Evolutionary conservation across 225 moss, liverwort and hornwort species (phyloP).

Genomic region (Neckera pumila): DNA sequence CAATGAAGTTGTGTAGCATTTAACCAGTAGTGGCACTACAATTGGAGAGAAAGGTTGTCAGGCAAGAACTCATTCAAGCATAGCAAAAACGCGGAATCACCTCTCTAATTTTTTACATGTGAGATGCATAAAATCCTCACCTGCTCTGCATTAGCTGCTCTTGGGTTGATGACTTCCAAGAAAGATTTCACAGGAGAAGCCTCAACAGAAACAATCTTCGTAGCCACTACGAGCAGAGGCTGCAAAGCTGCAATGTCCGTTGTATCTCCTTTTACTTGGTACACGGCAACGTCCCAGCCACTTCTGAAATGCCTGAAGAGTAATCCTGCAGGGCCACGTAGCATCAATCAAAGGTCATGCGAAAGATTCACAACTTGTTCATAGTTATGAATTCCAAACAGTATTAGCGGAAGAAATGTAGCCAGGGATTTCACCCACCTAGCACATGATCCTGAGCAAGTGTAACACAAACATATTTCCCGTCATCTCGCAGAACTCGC

Average conservation of each 20-base stretch:
- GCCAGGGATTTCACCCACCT: conserved; percentile 28
- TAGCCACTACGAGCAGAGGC: conserved; percentile 73
- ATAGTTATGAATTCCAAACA: background rate
- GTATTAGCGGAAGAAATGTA: background rate
- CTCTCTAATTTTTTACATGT: background rate
- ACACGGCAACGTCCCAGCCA: conserved; percentile 34
- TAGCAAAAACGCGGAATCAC: background rate
- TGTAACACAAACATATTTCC: conserved; percentile 74
- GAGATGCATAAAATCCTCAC: conserved; percentile 1
- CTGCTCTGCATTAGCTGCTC: conserved; percentile 40
- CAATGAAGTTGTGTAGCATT: background rate
- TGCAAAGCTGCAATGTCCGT: conserved; percentile 42
- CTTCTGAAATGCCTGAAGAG: conserved; percentile 29
- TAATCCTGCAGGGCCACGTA: conserved; percentile 18
- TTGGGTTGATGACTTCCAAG: conserved; percentile 3
- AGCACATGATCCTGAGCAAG: conserved; percentile 92
- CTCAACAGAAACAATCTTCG: conserved; percentile 28
- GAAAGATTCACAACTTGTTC: background rate
- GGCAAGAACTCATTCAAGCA: background rate
- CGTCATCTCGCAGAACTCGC: conserved; percentile 60
- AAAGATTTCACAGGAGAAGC: conserved; percentile 27
- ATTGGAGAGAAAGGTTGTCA: background rate
- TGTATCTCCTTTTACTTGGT: conserved; percentile 28
- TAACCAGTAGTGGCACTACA: background rate
- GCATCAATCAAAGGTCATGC: background rate